Evolutionary conservation across 2,329 filamentous ascomycete species (phyloP).

Genomic region (Aureobasidium lini): DNA sequence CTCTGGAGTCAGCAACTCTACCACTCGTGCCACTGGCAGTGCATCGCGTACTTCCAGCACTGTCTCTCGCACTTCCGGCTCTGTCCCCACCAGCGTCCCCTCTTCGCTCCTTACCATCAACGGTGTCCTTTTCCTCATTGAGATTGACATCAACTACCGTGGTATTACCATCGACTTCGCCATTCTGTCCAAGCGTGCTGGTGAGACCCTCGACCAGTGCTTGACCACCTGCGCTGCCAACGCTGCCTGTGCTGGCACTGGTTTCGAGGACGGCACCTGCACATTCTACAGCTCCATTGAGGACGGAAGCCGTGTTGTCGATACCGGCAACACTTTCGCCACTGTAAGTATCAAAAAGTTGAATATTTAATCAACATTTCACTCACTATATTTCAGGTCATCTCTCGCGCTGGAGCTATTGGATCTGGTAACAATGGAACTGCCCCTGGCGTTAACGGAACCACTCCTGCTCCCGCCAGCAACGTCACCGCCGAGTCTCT

Average conservation of each 20-base stretch:
- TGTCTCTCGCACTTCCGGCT: not conserved
- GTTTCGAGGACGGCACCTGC: not conserved
- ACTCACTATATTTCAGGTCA: not conserved
- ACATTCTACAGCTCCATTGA: constrained; percentile 4
- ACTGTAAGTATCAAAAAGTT: not conserved
- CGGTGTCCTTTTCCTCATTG: not conserved
- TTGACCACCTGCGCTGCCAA: constrained; percentile 1
- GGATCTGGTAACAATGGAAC: not conserved
- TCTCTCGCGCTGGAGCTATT: not conserved
- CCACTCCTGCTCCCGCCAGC: not conserved
- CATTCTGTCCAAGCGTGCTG: constrained; percentile 4
- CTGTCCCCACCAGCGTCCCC: not conserved
- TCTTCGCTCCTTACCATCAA: not conserved
- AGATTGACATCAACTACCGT: not conserved
- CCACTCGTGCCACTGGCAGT: not conserved
- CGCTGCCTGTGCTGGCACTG: not conserved
- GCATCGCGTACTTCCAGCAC: not conserved
- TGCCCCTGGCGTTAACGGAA: not conserved
- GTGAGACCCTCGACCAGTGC: not conserved
- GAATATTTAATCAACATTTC: too few relatives aligned
- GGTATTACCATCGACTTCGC: constrained; percentile 5
- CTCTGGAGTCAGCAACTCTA: not conserved
- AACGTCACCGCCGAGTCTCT: not conserved
- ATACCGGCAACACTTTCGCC: not conserved
- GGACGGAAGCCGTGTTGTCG: not conserved